Base-by-base conservation (phyloP, 768 basidiomycete genomes). In the Tulasnella sp. region DNA sequence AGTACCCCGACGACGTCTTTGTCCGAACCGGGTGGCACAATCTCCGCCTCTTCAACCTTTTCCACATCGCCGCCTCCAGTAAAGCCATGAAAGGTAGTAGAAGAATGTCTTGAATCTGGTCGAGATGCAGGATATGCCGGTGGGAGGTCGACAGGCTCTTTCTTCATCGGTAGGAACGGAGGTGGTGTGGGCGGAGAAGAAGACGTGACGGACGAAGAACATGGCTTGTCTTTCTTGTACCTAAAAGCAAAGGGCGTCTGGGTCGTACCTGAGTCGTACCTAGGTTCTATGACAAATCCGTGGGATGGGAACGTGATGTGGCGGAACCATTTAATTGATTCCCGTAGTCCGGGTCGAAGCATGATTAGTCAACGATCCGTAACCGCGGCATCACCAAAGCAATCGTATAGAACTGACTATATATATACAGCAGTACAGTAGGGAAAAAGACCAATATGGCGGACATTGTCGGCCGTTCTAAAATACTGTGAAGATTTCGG, bases 401-500 rank as follows among this genome's bases (percentile, higher is more conserved):
- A 52, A 24, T 8, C 31, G 73, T 42, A n/a, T 21, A 34, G n/a
- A 6, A 34, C 16, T 21, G 44, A 42, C 10, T 42, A 31, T 42
- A 74, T 42, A 74, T 74, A 6, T 74, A 74, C 73, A 74, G n/a
- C 40, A 34, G 9, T 19, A n/a, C 4, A 8, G 31, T 34, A 72
- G 18, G 4, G 14, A 71, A n/a, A 24, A 24, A 39, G 24, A 71
- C 14, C 3, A 14, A 36, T 72, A 42, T 44, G 1, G n/a, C n/a
- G 44, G 19, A 44, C 19, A 36, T 27, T n/a, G 18, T 39, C 12
- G 71, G 1, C 18, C 31, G 40, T 8, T 48, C 44, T 56, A 79
- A 44, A 48, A 79, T 3, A 74, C 71, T 1, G 78, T 42, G 34
- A 81, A 81, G 42, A 81, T 21, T 31, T 72, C 38, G 12, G 79